Percentiles rank a stretch among this genome's conserved stretches.
These are phyloP conservation scores for Podospora sp. DNA, from an alignment of 495 filamentous ascomycete species.

Conservation along the genomic window DNA sequence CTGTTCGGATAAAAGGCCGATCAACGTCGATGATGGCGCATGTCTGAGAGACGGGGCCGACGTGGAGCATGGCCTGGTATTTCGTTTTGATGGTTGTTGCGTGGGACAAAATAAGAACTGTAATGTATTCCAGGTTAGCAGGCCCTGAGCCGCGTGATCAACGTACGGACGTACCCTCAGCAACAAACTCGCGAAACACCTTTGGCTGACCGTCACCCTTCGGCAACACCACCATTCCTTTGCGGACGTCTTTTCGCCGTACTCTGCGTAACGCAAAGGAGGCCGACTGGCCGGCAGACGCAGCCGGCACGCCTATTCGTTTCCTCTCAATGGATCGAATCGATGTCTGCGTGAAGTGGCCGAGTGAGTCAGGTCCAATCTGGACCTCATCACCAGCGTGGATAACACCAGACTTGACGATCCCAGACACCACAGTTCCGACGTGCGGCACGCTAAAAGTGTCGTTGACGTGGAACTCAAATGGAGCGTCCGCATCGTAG, in stretches of 20 bases:
- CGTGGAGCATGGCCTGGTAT: slow-evolving; percentile 98
- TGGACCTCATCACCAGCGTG: slow-evolving; percentile 89
- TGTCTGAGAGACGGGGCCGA: slow-evolving; percentile 92
- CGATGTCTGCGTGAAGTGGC: slow-evolving; percentile 86
- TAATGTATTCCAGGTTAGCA: no score
- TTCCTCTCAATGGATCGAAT: slow-evolving; percentile 96
- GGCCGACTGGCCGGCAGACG: slow-evolving; percentile 88
- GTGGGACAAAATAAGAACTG: slow-evolving; percentile 91
- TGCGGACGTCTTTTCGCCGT: slow-evolving; percentile 88
- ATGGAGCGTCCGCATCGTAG: slow-evolving; percentile 83
- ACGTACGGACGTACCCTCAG: slow-evolving; percentile 64
- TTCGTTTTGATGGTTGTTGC: slow-evolving; percentile 98
- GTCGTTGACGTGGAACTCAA: slow-evolving; percentile 96
- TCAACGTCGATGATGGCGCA: slow-evolving; percentile 98
- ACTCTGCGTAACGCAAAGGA: slow-evolving; percentile 88
- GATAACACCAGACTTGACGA: slow-evolving; percentile 84
- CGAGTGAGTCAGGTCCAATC: slow-evolving; percentile 88
- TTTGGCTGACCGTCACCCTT: slow-evolving; percentile 76
- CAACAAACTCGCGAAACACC: slow-evolving; percentile 89
- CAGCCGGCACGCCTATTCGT: slow-evolving; percentile 85
- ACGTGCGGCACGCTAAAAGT: slow-evolving; percentile 99
- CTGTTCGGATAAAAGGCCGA: slow-evolving; percentile 90
- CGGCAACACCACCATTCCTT: slow-evolving; percentile 96
- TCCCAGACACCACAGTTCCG: slow-evolving; percentile 92
- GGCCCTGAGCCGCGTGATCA: not conserved